phyloP scores from a whole-genome alignment of 129 eudicot species.

The Flaveria brownii region DNA sequence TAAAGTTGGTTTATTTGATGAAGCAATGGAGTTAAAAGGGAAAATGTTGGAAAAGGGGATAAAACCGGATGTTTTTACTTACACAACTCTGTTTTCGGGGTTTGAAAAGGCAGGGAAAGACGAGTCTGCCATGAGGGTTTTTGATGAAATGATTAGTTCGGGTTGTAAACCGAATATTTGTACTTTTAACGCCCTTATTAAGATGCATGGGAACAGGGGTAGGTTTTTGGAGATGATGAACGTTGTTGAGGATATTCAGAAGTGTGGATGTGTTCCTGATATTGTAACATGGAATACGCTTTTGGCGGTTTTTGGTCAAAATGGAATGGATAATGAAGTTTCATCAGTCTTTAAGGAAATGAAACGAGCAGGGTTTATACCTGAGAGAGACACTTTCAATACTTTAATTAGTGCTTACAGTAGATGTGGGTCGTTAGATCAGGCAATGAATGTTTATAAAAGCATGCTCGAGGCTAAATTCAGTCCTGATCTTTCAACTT shows the following conservation, averaged over 20 bases:
- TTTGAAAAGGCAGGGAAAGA: constrained; percentile 93
- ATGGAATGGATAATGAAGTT: constrained; percentile 81
- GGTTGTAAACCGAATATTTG: constrained; percentile 86
- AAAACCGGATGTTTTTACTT: constrained; percentile 89
- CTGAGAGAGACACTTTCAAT: constrained; percentile 90
- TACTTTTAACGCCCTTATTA: constrained; percentile 75
- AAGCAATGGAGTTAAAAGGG: constrained; percentile 72
- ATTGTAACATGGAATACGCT: constrained; percentile 95
- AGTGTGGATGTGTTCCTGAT: constrained; percentile 73
- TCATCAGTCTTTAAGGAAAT: constrained; percentile 80
- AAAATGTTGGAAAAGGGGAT: constrained; percentile 70
- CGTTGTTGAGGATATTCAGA: constrained; percentile 72
- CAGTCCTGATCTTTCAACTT: constrained; percentile 88
- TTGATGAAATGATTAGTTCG: constrained; percentile 66
- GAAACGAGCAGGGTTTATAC: constrained; percentile 85
- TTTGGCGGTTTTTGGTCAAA: constrained; percentile 85
- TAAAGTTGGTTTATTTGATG: constrained; percentile 75
- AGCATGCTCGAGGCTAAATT: constrained; percentile 82
- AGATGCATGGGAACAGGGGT: constrained; percentile 81
- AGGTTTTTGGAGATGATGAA: constrained; percentile 81
- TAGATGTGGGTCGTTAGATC: constrained; percentile 78
- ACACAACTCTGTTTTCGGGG: constrained; percentile 82
- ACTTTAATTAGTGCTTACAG: constrained; percentile 87
- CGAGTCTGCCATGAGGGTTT: constrained; percentile 72
- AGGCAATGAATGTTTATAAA: constrained; percentile 73